phyloP scores from a whole-genome alignment of 83 land plant species.

The Thuja plicata region DNA sequence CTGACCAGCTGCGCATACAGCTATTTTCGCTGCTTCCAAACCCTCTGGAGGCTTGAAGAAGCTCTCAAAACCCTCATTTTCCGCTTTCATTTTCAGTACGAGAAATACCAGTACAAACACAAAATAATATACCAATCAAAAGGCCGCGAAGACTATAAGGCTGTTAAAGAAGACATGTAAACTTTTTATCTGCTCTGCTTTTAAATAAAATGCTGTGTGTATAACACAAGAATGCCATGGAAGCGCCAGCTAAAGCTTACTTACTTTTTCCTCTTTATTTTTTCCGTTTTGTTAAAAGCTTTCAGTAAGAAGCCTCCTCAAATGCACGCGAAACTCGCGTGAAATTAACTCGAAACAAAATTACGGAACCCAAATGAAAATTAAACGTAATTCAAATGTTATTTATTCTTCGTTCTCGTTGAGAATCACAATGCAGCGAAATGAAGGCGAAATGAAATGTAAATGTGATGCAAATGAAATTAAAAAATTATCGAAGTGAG shows the following conservation, averaged over 20 bases:
- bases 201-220: background rate
- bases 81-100: background rate
- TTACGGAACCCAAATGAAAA: background rate
- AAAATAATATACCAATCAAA: background rate
- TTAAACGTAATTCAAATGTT: background rate
- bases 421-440: background rate
- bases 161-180: background rate
- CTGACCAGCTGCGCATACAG: background rate
- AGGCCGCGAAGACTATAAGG: background rate
- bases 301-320: background rate
- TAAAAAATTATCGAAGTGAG: background rate
- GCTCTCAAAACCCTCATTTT: background rate
- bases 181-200: background rate
- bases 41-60: background rate
- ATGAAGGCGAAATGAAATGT: background rate
- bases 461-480: background rate
- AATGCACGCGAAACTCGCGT: slow-evolving; percentile 6
- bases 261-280: background rate
- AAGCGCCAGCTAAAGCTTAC: background rate
- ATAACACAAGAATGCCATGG: background rate
- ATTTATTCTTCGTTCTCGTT: background rate
- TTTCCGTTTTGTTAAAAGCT: background rate
- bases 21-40: background rate
- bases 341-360: background rate
- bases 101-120: background rate